Evolutionary conservation across 768 basidiomycete genomes (phyloP).

Genomic region (Dictyophora rubrovolvata): DNA sequence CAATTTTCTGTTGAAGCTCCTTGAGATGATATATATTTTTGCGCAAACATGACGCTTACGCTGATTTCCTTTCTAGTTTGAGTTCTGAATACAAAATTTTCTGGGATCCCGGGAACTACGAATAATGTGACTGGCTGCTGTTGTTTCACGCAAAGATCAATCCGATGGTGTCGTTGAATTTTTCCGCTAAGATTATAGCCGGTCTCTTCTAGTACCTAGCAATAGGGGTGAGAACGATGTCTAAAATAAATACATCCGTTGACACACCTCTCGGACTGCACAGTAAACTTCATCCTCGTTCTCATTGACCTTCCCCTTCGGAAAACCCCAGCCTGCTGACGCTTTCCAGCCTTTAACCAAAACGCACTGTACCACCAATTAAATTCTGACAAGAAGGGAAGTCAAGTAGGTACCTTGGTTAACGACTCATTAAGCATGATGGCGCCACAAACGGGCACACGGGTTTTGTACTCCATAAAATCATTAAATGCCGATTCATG

Average conservation of each 20-base stretch:
- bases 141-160: constrained; percentile 81
- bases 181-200: constrained; percentile 79
- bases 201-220: constrained; percentile 90
- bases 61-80: constrained; percentile 97
- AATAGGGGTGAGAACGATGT: constrained; percentile 7
- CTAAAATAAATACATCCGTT: not conserved
- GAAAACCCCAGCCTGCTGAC: constrained; percentile 97
- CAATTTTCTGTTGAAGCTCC: constrained; percentile 61
- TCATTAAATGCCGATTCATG: constrained; percentile 78
- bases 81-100: constrained; percentile 83
- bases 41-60: constrained; percentile 36
- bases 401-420: constrained; percentile 63
- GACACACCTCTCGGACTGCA: constrained; percentile 80
- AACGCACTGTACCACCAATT: constrained; percentile 53
- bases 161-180: constrained; percentile 54
- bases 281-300: constrained; percentile 76
- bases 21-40: constrained; percentile 10
- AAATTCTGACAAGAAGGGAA: not conserved
- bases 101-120: constrained; percentile 80
- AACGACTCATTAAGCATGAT: constrained; percentile 88
- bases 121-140: constrained; percentile 88
- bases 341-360: constrained; percentile 98
- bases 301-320: constrained; percentile 98
- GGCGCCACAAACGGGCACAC: constrained; percentile 95
- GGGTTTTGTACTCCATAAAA: constrained; percentile 94